Conservation (phyloP, 2,329 filamentous ascomycete genomes). For the Paraconiothyrium sp. region DNA sequence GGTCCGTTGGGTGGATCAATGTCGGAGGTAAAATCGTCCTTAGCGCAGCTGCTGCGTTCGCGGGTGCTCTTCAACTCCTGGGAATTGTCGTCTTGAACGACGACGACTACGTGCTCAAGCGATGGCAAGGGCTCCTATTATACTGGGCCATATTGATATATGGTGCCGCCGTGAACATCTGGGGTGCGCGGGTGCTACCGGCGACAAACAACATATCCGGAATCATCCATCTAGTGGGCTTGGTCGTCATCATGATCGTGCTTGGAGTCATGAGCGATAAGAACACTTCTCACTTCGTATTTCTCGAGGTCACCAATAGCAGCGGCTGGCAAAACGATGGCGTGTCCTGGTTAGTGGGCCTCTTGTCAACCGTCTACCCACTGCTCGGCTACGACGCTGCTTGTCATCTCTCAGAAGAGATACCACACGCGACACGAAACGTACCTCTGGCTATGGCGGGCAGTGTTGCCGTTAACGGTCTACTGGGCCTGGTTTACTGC, state of each 20-base stretch:
- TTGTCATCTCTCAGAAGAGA: conserved; percentile 52
- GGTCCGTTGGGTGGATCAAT: conserved; percentile 55
- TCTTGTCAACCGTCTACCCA: conserved; percentile 34
- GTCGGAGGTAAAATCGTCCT: conserved; percentile 59
- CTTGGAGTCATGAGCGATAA: conserved; percentile 33
- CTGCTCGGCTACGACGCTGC: conserved; percentile 53
- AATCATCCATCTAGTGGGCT: conserved; percentile 28
- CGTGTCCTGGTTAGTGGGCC: conserved; percentile 36
- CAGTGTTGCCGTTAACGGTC: conserved; percentile 53
- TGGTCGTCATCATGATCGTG: conserved; percentile 28
- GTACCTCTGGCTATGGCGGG: conserved; percentile 48
- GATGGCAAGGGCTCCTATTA: conserved; percentile 60
- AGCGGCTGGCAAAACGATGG: conserved; percentile 34
- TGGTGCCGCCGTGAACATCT: conserved; percentile 54
- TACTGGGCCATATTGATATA: conserved; percentile 58
- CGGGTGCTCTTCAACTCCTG: conserved; percentile 57
- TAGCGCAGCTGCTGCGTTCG: conserved; percentile 60
- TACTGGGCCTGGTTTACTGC: conserved; percentile 56
- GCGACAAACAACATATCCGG: conserved; percentile 43
- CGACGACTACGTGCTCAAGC: conserved; percentile 51
- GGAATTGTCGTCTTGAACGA: conserved; percentile 56
- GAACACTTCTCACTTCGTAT: conserved; percentile 31
- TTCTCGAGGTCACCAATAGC: conserved; percentile 28
- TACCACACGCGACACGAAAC: conserved; percentile 35
- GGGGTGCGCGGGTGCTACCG: conserved; percentile 51